Conservation (phyloP, 768 basidiomycete genomes). For the Stropharia rugosoannulata region DNA sequence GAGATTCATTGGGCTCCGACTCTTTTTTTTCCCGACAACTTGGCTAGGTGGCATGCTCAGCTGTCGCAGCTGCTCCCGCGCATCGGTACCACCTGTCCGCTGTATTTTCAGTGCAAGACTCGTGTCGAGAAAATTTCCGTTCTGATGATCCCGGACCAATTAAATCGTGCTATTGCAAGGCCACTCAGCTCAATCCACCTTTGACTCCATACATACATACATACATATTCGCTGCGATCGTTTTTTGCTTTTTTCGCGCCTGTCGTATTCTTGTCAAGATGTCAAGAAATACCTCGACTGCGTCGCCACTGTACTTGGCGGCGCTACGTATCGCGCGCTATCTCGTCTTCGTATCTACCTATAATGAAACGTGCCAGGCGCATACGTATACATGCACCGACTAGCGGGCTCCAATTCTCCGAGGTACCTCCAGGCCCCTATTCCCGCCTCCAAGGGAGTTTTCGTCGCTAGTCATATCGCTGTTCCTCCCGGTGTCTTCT, state of each 20-base stretch:
- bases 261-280: too few relatives aligned
- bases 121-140: too few relatives aligned
- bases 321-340: background rate
- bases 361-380: background rate
- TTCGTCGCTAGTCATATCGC: too few relatives aligned
- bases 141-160: too few relatives aligned
- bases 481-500: background rate
- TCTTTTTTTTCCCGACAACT: background rate
- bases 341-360: background rate
- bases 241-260: too few relatives aligned
- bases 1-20: background rate
- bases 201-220: too few relatives aligned
- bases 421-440: background rate
- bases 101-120: background rate
- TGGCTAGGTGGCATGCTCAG: background rate
- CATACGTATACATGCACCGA: background rate
- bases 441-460: background rate
- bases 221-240: too few relatives aligned
- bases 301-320: too few relatives aligned
- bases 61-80: background rate
- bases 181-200: too few relatives aligned
- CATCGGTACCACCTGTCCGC: background rate
- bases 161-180: too few relatives aligned
- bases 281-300: too few relatives aligned
- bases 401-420: background rate